Conservation (phyloP, 2,329 filamentous ascomycete genomes). For the Botryotinia calthae region DNA sequence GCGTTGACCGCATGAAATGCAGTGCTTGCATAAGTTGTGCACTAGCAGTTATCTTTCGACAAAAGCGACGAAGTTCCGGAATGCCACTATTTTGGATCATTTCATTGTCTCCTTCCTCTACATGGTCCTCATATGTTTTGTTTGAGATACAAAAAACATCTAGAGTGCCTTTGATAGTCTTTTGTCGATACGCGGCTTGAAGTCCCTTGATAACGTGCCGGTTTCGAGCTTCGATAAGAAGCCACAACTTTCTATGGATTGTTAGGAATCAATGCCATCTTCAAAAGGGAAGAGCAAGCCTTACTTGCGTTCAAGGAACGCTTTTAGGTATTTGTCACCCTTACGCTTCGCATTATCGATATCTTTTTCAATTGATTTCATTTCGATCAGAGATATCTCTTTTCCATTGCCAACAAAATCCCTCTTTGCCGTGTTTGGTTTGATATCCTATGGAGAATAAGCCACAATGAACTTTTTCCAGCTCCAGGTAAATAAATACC, state of each 20-base stretch:
- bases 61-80: slow-evolving; percentile 39
- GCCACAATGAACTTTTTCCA: not conserved
- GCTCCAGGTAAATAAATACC: not conserved
- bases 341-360: not conserved
- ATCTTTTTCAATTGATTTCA: not conserved
- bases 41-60: slow-evolving; percentile 28
- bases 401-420: not conserved
- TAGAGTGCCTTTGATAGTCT: slow-evolving; percentile 25
- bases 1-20: not conserved
- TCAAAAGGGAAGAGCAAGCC: not conserved
- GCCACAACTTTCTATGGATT: not conserved
- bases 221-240: slow-evolving; percentile 3
- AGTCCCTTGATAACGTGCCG: not conserved
- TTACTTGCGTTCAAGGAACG: not conserved
- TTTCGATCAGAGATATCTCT: not conserved
- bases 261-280: not conserved
- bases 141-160: slow-evolving; percentile 41
- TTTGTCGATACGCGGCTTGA: not conserved
- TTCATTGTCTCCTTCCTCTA: not conserved
- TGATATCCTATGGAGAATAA: not conserved
- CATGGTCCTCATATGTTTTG: not conserved
- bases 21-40: not conserved
- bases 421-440: not conserved
- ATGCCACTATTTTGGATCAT: slow-evolving; percentile 35
- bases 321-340: not conserved